Conservation (phyloP, 257 asterid genomes). For the Fraxinus quadrangulata region DNA sequence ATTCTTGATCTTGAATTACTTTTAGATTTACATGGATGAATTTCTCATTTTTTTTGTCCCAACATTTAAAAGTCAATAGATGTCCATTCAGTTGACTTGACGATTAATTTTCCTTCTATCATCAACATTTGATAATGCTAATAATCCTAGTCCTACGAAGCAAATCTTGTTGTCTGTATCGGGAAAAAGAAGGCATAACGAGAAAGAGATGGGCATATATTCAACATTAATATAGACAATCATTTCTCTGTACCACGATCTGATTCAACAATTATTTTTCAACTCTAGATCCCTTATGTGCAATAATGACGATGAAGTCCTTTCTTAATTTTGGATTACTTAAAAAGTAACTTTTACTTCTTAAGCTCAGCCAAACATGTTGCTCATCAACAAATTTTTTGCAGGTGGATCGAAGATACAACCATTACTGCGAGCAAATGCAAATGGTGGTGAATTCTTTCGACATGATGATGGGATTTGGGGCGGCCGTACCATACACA, state of each 20-base stretch:
- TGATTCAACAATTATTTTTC: constrained; percentile 24
- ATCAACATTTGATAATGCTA: constrained; percentile 15
- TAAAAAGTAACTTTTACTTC: background rate
- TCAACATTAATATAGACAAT: constrained; percentile 50
- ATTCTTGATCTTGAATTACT: constrained; percentile 14
- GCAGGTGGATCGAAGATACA: constrained; percentile 94
- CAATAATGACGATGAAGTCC: background rate
- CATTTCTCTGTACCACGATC: constrained; percentile 40
- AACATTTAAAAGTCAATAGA: constrained; percentile 7
- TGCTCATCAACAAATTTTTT: background rate
- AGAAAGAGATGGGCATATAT: constrained; percentile 31
- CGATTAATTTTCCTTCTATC: constrained; percentile 14
- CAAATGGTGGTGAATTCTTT: constrained; percentile 97
- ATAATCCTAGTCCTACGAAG: background rate
- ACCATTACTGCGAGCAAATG: constrained; percentile 95
- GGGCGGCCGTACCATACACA: constrained; percentile 93
- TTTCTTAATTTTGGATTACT: background rate
- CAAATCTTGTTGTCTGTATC: constrained; percentile 39
- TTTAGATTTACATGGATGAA: background rate
- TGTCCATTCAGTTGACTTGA: constrained; percentile 36
- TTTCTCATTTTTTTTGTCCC: background rate
- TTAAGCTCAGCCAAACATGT: background rate
- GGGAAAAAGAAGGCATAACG: constrained; percentile 36
- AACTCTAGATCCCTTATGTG: background rate
- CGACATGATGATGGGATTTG: constrained; percentile 94